phyloP scores from a whole-genome alignment of 768 basidiomycete species.

The Mycena kentingensis region DNA sequence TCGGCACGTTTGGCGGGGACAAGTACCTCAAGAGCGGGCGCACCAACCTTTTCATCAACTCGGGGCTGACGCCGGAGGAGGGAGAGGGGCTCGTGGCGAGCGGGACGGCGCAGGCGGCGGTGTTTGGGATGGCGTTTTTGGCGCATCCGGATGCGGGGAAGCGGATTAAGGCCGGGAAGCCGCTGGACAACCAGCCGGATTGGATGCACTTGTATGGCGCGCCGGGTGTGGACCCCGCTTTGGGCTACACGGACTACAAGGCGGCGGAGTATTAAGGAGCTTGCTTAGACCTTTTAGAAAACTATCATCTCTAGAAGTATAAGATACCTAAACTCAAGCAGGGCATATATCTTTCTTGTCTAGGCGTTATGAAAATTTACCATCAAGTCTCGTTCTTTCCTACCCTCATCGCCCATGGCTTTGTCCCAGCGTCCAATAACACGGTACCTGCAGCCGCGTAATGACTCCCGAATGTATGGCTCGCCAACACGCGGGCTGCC shows the following conservation, averaged over 20 bases:
- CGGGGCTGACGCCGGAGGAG: constrained; percentile 37
- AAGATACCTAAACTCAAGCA: no score
- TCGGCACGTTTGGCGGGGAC: constrained; percentile 34
- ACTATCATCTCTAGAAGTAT: no score
- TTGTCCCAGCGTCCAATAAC: no score
- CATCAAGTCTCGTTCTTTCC: no score
- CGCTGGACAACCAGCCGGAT: constrained; percentile 35
- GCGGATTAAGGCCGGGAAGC: constrained; percentile 36
- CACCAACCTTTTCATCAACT: constrained; percentile 40
- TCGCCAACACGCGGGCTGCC: no score
- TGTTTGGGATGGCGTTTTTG: constrained; percentile 40
- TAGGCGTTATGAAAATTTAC: no score
- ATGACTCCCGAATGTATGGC: no score
- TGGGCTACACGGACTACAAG: constrained; percentile 43
- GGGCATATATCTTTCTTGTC: no score
- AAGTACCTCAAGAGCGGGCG: no score
- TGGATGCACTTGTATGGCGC: constrained; percentile 28
- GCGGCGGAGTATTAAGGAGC: constrained; percentile 25
- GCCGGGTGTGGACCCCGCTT: constrained; percentile 25
- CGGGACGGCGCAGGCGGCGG: constrained; percentile 37
- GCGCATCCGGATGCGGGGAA: constrained; percentile 43
- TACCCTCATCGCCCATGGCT: no score
- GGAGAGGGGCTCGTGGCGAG: constrained; percentile 35
- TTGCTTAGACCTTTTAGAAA: no score
- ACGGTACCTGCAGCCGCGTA: no score